A percentile compares a stretch with the other conserved stretches of the same genome.
Conservation (phyloP, 78 protist genomes). For the Dictyostelium capitatum region DNA sequence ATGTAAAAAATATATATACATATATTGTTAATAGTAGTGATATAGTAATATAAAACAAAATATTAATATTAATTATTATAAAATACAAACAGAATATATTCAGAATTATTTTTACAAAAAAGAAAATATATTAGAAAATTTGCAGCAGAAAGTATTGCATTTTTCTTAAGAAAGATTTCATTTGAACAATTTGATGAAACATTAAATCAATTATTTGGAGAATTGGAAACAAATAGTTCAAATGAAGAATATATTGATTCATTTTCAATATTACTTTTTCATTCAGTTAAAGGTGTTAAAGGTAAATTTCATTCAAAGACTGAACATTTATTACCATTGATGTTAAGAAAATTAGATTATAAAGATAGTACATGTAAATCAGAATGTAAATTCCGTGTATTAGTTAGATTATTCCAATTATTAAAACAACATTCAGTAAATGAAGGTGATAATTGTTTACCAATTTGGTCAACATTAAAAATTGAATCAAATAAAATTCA, state of each 20-base stretch:
- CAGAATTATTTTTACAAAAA: constrained; percentile 65
- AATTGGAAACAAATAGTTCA: neutral
- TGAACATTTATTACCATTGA: constrained; percentile 53
- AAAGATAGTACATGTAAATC: neutral
- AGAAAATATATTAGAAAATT: constrained; percentile 69
- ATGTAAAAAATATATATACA: too few species aligned
- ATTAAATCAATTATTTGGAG: constrained; percentile 21
- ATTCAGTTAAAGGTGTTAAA: constrained; percentile 58
- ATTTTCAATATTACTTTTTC: constrained; percentile 65
- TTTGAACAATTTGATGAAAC: constrained; percentile 22
- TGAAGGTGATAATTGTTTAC: constrained; percentile 28
- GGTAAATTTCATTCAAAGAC: constrained; percentile 66
- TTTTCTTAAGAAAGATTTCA: constrained; percentile 47
- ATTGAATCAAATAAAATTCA: neutral
- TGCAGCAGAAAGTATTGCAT: constrained; percentile 77
- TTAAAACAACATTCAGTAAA: constrained; percentile 25
- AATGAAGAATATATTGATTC: constrained; percentile 38
- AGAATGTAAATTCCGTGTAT: neutral
- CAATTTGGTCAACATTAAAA: constrained; percentile 45
- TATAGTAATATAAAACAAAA: too few species aligned
- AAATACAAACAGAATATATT: constrained; percentile 49
- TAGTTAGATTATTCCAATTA: constrained; percentile 3
- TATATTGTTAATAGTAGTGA: neutral
- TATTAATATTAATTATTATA: neutral
- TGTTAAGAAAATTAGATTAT: constrained; percentile 6